Percentiles rank a stretch among this genome's conserved stretches.
These are phyloP conservation scores for Daedaleopsis sinensis DNA, from an alignment of 768 basidiomycete genomes.

Conservation along the genomic window DNA sequence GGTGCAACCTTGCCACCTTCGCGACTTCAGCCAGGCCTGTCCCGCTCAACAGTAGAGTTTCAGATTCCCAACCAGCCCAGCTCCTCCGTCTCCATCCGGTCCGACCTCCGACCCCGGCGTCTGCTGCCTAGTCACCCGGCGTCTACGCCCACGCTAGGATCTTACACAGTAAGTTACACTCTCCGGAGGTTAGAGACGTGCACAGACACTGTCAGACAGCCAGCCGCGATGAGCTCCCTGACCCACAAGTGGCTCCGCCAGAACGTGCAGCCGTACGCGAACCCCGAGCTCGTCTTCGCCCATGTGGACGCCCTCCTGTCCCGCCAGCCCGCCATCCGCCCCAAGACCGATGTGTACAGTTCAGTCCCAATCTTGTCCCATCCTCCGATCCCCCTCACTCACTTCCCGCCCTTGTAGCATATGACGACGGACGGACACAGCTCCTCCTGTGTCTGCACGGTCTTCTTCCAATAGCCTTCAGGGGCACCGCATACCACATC, in stretches of 20 bases:
- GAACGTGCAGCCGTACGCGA: slow-evolving; percentile 58
- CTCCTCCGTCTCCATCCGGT: slow-evolving; percentile 1
- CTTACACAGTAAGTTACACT: too few species aligned
- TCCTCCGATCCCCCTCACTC: slow-evolving; percentile 19
- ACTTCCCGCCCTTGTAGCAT: slow-evolving; percentile 51
- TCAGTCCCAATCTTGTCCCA: slow-evolving; percentile 27
- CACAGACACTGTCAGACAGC: neutral
- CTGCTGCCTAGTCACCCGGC: neutral
- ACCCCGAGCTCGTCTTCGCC: slow-evolving; percentile 57
- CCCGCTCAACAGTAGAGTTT: slow-evolving; percentile 19
- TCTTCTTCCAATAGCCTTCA: slow-evolving; percentile 84
- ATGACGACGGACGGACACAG: slow-evolving; percentile 93
- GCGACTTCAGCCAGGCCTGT: slow-evolving; percentile 18
- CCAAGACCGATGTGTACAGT: slow-evolving; percentile 84
- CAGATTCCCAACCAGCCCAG: slow-evolving; percentile 11
- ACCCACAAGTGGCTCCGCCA: slow-evolving; percentile 68
- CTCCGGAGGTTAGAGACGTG: neutral
- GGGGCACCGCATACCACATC: slow-evolving; percentile 84
- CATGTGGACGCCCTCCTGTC: slow-evolving; percentile 66
- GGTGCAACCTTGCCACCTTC: slow-evolving; percentile 11
- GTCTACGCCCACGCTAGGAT: neutral
- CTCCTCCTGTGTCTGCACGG: slow-evolving; percentile 91
- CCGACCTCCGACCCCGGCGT: slow-evolving; percentile 8
- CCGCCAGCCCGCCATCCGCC: slow-evolving; percentile 59
- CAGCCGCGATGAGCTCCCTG: slow-evolving; percentile 34